Evolutionary conservation across 2,329 filamentous ascomycete genomes (phyloP).

Genomic region (Cytospora leucostoma): DNA sequence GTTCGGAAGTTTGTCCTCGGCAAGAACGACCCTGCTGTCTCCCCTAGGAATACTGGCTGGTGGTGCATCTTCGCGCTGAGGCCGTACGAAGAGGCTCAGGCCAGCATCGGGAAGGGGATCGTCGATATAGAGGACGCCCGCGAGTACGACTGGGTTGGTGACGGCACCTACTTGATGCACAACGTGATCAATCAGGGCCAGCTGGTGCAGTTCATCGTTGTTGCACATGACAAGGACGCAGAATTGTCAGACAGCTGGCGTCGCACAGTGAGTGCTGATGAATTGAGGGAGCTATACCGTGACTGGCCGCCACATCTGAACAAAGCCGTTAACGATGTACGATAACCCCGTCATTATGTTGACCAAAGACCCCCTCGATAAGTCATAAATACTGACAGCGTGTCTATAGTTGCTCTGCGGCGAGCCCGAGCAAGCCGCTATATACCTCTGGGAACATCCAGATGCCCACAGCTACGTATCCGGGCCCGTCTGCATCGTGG

Average conservation of each 20-base stretch:
- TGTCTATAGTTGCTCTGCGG: conserved; percentile 30
- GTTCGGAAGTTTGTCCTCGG: conserved; percentile 40
- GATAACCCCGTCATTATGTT: background rate
- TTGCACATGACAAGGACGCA: conserved; percentile 25
- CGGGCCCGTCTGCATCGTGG: conserved; percentile 30
- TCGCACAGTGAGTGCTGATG: conserved; percentile 27
- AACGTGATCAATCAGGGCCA: conserved; percentile 19
- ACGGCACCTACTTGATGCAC: conserved; percentile 26
- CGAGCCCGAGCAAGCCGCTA: conserved; percentile 26
- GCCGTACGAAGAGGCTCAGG: conserved; percentile 29
- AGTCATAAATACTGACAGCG: background rate
- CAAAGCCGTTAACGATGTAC: conserved; percentile 28
- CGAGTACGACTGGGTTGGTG: conserved; percentile 32
- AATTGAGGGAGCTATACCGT: conserved; percentile 29
- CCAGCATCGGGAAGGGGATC: conserved; percentile 27
- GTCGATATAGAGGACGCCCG: conserved; percentile 31
- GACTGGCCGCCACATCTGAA: conserved; percentile 30
- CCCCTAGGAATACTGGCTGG: conserved; percentile 28
- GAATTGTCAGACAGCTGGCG: conserved; percentile 28
- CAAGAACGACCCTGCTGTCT: conserved; percentile 31
- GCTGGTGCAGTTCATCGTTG: conserved; percentile 31
- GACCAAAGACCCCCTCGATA: background rate
- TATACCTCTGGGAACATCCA: conserved; percentile 35
- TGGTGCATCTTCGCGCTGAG: conserved; percentile 32
- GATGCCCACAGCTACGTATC: conserved; percentile 29